Base-by-base conservation (phyloP, 345 rosid species). In the Leavenworthia alabamica region DNA sequence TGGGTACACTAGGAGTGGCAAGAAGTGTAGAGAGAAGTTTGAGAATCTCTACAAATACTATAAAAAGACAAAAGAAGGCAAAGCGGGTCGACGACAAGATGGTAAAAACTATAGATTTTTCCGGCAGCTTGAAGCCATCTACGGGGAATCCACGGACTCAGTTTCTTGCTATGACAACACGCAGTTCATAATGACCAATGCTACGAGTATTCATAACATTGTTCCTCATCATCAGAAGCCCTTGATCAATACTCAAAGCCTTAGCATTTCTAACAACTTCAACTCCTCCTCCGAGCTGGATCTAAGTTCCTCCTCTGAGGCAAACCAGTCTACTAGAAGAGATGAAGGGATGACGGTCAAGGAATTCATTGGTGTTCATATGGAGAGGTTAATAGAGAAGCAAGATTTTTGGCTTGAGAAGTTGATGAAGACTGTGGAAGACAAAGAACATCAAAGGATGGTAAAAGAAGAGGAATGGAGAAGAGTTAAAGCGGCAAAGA, bases 101-200 rank as follows among this genome's bases (percentile, higher is more conserved):
- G 96, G 96, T n/a, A 88, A 90, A 81, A 80, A 88, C 55, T 90
- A 88, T 42, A 80, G 94, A 64, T 90, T 88, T 77, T 90, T 90
- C 62, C 75, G 97, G 7, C 97, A 90, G 68, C 91, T 90, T 4
- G 96, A 90, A 71, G 91, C 96, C 6, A 82, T 90, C 19, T 88
- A 81, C 41, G 97, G 97, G 14, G 88, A 88, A 7, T 66, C 79
- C 27, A 73, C 70, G 59, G 75, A 62, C 54, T 56, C 73, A 7
- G 66, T 51, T 55, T 71, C 83, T 8, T 53, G 61, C 6, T 22
- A 5, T 35, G 16, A 46, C 22, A 81, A 75, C 61, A 56, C 80
- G 1, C 81, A 70, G 7, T 71, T 68, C 40, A 19, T 42, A 2
- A 56, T 50, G 9, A 72, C 45, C 7, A 70, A 56, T 10, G 71